Evolutionary conservation across 106 monocot species (phyloP), one percentile per base, ranked within the genome.

Genomic region (Dioscorea zingiberensis): DNA sequence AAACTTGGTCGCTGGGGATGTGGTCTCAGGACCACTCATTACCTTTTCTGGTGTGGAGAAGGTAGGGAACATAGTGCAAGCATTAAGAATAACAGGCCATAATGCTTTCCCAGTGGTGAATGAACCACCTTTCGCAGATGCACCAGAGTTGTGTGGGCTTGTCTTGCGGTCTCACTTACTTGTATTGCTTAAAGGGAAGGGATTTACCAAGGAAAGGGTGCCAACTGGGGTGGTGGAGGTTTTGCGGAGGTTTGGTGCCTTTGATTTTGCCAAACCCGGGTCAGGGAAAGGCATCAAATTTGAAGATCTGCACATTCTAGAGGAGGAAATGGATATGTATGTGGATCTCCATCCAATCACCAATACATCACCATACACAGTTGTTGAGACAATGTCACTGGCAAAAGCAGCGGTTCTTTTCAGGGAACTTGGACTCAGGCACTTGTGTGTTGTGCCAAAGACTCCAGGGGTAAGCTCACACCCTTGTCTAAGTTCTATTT

Each of bases 21-120:
- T 92, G 17, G 86, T 89, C 21, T 77, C 77, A 0, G 97, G 88
- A 18, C 81, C 89, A 3, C 78, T 92, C 5, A 76, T 86, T 32
- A 65, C 73, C 6, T 88, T 98, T 62, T 62, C 76, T 16, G 83
- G 97, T 47, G 77, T 98, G 7, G 97, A 98, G 74, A 83, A 70
- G 55, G 95, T 97, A 15, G 80, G 69, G 13, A 85, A 75, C 25
- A 78, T 95, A 49, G 68, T 91, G 4, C 78, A 83, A 18, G 78
- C 83, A 13, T 65, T 95, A 18, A 83, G 54, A 46, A 60, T 81
- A 46, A 97, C 91, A n/a, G 87, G 88, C 24, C 97, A 97, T 58
- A 77, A 92, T 64, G 97, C 86, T 62, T 97, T 97, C 47, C 97
- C 91, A 4, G 97, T 97, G 13, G 47, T 92, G 19, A 84, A 85